Evolutionary conservation across 2,329 filamentous ascomycete species (phyloP).

Genomic region (Coleophoma crateriformis): DNA sequence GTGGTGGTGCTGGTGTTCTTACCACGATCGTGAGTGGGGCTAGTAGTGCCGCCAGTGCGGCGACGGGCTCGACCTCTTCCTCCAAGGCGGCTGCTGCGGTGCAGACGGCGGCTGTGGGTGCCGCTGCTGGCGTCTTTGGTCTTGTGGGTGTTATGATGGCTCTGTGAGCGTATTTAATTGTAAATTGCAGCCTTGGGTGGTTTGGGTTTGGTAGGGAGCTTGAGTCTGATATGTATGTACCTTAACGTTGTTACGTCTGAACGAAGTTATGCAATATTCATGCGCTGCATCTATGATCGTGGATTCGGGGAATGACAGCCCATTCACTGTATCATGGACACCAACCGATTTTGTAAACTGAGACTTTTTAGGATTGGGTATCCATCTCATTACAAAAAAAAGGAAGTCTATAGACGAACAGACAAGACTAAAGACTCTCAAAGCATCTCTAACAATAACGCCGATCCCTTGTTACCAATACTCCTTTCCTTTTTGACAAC

Average conservation of each 20-base stretch:
- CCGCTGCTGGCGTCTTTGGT: conserved; percentile 8
- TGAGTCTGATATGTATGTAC: background rate
- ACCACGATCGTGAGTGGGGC: background rate
- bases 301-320: too few relatives aligned
- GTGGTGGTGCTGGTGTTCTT: background rate
- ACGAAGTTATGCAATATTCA: background rate
- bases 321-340: too few relatives aligned
- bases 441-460: conserved; percentile 54
- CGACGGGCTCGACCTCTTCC: background rate
- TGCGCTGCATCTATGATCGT: too few relatives aligned
- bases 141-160: conserved; percentile 10
- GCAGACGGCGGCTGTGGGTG: conserved; percentile 6
- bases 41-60: conserved; percentile 2
- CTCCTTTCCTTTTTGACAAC: conserved; percentile 27
- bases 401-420: too few relatives aligned
- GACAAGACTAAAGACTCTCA: conserved; percentile 6
- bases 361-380: too few relatives aligned
- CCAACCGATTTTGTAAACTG: too few relatives aligned
- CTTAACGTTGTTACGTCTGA: background rate
- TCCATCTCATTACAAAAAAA: too few relatives aligned
- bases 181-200: background rate
- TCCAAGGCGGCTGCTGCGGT: conserved; percentile 6
- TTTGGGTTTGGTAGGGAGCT: too few relatives aligned
- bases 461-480: conserved; percentile 57
- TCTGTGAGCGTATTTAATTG: conserved; percentile 1